Evolutionary conservation across 345 rosid species (phyloP), one percentile per base, ranked within the genome.

Genomic region (Angophora floribunda): DNA sequence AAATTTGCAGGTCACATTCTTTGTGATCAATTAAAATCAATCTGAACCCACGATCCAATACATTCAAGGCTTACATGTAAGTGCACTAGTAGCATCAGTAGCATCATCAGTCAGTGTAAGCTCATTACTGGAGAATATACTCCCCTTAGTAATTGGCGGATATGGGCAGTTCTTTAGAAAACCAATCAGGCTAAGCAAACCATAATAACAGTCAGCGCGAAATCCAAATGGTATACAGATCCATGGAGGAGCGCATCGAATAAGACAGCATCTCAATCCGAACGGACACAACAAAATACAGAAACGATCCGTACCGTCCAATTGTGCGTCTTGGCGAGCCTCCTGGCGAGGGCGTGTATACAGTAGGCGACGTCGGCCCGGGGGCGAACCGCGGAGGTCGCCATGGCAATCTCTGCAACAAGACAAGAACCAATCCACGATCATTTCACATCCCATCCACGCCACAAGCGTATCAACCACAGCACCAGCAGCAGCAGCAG

Each of bases 341-440:
- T 92, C 52, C 98, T 95, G 36, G 97, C 92, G 89, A 97, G 98
- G 1, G 97, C 98, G 86, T 94, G 96, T 88, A 97, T 95, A 88
- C 98, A 97, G 86, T 96, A 97, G 4, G 96, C 97, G 90, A 97
- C 99, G 94, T 97, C 98, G 9, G 99, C 98, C 85, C 98, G 96
- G 44, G 99, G 98, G 55, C 98, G 96, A 57, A 94, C 90, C 26
- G 97, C 95, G 19, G 97, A 91, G 3, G 98, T 96, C 80, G 98
- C 98, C 82, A 93, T 26, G 90, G 93, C 90, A 86, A 97, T 95
- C 91, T 96, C 99, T 97, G 93, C 90, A 91, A 79, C 85, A 70
- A 82, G 80, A 19, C 28, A 47, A 30, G 67, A 57, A 52, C 26
- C 26, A 52, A 50, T 49, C 36, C 78, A 24, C 47, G n/a, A 24